A percentile compares a stretch with the other conserved stretches of the same genome.
Evolutionary conservation across 305 asterid species (phyloP).

Genomic region (Plantago coronopus): DNA sequence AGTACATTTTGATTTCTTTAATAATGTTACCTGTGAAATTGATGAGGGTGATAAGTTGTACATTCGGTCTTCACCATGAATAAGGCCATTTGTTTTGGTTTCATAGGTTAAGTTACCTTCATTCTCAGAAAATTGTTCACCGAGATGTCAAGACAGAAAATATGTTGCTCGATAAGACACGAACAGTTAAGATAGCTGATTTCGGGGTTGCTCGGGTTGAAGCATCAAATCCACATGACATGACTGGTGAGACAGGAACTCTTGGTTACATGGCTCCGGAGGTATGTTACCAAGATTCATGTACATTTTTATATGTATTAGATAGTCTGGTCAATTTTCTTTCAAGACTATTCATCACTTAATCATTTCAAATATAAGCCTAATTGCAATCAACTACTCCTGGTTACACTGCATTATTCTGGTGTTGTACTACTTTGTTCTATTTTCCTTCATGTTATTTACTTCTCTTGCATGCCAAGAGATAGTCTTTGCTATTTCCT

Average conservation of each 20-base stretch:
- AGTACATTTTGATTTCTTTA: not conserved
- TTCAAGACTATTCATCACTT: not conserved
- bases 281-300: conserved; percentile 34
- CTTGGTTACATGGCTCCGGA: conserved; percentile 98
- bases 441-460: not conserved
- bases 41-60: not conserved
- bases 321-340: not conserved
- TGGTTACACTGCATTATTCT: not conserved
- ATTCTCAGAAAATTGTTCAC: conserved; percentile 77
- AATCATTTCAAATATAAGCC: not conserved
- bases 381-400: not conserved
- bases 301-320: not conserved
- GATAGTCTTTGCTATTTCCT: not conserved
- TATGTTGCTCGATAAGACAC: conserved; percentile 64
- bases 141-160: conserved; percentile 88
- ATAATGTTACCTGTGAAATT: not conserved
- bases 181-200: conserved; percentile 82
- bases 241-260: conserved; percentile 95
- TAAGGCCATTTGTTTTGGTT: conserved; percentile 16
- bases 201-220: conserved; percentile 95
- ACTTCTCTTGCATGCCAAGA: not conserved
- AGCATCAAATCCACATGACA: conserved; percentile 89
- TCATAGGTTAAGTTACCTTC: conserved; percentile 78
- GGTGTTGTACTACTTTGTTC: not conserved
- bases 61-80: not conserved